Conservation (phyloP, 2,329 filamentous ascomycete species). For the Botrytis fabae region DNA sequence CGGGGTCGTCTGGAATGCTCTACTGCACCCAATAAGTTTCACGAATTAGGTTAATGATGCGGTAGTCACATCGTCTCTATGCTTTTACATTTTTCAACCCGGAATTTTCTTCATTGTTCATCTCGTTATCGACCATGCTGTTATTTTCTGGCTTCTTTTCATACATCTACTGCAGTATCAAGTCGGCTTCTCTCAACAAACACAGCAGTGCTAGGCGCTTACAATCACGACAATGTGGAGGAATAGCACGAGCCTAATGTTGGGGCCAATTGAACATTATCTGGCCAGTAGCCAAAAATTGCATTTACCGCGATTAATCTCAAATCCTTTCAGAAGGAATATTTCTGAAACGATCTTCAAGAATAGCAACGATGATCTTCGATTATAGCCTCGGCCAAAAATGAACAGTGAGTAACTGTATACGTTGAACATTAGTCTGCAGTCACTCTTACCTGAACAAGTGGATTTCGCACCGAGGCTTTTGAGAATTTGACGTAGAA, state of each 20-base stretch:
- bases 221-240: neutral
- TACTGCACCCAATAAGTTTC: neutral
- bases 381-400: neutral
- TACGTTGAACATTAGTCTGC: neutral
- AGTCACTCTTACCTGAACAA: neutral
- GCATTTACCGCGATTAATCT: neutral
- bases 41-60: neutral
- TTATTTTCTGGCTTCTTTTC: neutral
- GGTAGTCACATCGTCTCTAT: neutral
- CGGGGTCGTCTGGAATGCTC: neutral
- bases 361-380: neutral
- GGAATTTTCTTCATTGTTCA: neutral
- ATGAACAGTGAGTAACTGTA: neutral
- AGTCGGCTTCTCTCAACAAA: too few species aligned
- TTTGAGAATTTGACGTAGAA: neutral
- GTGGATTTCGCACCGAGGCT: neutral
- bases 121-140: neutral
- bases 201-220: neutral
- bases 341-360: slow-evolving; percentile 7
- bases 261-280: neutral
- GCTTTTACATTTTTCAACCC: neutral
- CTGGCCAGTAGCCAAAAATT: neutral
- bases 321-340: neutral
- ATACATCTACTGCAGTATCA: neutral
- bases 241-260: neutral